Evolutionary conservation across 2,329 filamentous ascomycete species (phyloP), one percentile per base, ranked within the genome.

Genomic region (Karstenula rhodostoma): DNA sequence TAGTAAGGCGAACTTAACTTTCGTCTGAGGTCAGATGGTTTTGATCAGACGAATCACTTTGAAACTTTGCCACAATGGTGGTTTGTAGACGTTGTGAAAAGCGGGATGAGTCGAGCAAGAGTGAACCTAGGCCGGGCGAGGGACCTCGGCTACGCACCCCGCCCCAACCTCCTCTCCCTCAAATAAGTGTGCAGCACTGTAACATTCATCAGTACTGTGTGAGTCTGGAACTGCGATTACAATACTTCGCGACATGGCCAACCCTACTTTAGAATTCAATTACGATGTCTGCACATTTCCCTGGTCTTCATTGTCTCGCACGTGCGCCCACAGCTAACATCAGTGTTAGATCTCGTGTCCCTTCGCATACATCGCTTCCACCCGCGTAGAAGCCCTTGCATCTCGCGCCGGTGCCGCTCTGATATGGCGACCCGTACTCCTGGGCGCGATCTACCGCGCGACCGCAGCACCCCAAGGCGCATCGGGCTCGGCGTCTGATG

Each of bases 331-430:
- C 29, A 43, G 13, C 51, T 57, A 50, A 59, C 37, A 15, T 17
- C 3, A 29, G 6, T 32, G 12, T 32, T 42, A 70, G 67, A 77
- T 77, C 29, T 77, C 74, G 9, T 77, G 75, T 48, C 74, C 75
- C 6, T 77, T 76, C 53, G 75, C 75, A n/a, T 77, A 77, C 64
- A 77, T 77, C 54, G 75, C 74, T 12, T 76, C 72, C 8, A 76
- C 73, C 1, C 72, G 73, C 27, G 61, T 77, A 4, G 58, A 69
- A 57, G 61, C 67, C 1, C 72, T 77, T 35, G 72, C 73, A 10
- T 46, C 62, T 15, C 73, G 73, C 13, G 73, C 73, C 12, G 56
- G 60, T 15, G 62, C 72, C 25, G 67, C 37, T 15, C 56, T 77
- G 0, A 59, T 67, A 40, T 75, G 71, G 61, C 68, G 67, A 23